Percentiles rank a stretch among this genome's conserved stretches.
Conservation (phyloP, 495 filamentous ascomycete species). For the Jackrogersella minutella region DNA sequence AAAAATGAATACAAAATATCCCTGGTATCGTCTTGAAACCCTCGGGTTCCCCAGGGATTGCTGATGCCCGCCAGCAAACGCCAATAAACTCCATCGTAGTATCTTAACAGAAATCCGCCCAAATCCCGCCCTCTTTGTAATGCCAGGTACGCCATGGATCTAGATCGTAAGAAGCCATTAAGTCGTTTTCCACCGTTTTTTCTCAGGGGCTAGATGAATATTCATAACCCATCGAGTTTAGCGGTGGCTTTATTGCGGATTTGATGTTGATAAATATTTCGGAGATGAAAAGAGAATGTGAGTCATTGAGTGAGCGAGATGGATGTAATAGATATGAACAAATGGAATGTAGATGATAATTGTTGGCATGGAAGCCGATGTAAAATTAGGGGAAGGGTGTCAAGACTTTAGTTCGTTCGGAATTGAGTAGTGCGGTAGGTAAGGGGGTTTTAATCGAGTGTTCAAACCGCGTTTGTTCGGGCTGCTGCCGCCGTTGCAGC, state of each 20-base stretch:
- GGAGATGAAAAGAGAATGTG: conserved; percentile 34
- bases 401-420: conserved; percentile 36
- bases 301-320: conserved; percentile 12
- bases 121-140: conserved; percentile 33
- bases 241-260: conserved; percentile 18
- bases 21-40: conserved; percentile 39
- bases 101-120: conserved; percentile 33
- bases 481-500: conserved; percentile 32
- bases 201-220: not conserved
- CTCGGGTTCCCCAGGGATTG: conserved; percentile 28
- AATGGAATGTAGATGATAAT: conserved; percentile 39
- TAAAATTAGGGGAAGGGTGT: conserved; percentile 22
- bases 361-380: conserved; percentile 22
- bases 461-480: conserved; percentile 28
- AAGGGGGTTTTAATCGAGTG: conserved; percentile 7
- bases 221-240: conserved; percentile 11
- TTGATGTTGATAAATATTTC: conserved; percentile 32
- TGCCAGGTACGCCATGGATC: conserved; percentile 39
- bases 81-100: conserved; percentile 46
- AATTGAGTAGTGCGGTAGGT: conserved; percentile 18
- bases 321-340: conserved; percentile 38
- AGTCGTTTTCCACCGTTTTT: conserved; percentile 31
- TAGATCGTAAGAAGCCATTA: conserved; percentile 42
- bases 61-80: conserved; percentile 48
- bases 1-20: conserved; percentile 25